Evolutionary conservation across 2,329 filamentous ascomycete genomes (phyloP).

Genomic region (Rhinocladiella mackenziei): DNA sequence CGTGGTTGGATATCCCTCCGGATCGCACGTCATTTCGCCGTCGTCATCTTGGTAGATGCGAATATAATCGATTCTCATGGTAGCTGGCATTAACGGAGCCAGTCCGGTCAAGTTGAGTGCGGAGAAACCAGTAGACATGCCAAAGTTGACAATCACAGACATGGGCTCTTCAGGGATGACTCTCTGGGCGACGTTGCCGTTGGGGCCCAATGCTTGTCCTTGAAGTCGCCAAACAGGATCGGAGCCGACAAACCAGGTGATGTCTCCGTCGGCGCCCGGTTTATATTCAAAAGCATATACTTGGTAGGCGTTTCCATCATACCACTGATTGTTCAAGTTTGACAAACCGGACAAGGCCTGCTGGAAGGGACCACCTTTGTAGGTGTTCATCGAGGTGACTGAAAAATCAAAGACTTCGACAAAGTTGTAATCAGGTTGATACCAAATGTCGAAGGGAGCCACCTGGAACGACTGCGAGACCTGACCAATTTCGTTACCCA

Average conservation of each 20-base stretch:
- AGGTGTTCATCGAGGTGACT: slow-evolving; percentile 56
- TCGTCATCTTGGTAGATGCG: slow-evolving; percentile 65
- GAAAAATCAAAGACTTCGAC: slow-evolving; percentile 60
- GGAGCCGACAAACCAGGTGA: slow-evolving; percentile 64
- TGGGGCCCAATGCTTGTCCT: slow-evolving; percentile 58
- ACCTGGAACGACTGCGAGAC: slow-evolving; percentile 65
- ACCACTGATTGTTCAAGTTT: slow-evolving; percentile 63
- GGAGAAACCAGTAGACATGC: slow-evolving; percentile 65
- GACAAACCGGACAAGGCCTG: slow-evolving; percentile 60
- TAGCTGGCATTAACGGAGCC: slow-evolving; percentile 55
- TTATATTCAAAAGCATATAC: slow-evolving; percentile 61
- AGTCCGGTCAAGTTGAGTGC: slow-evolving; percentile 57
- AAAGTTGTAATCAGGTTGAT: slow-evolving; percentile 62
- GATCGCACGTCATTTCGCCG: slow-evolving; percentile 63
- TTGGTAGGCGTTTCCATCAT: slow-evolving; percentile 61
- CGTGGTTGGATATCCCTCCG: slow-evolving; percentile 62
- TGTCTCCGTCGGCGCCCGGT: slow-evolving; percentile 56
- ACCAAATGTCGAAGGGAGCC: slow-evolving; percentile 68
- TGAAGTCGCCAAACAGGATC: slow-evolving; percentile 63
- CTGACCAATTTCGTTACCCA: slow-evolving; percentile 52
- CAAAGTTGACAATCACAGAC: slow-evolving; percentile 64
- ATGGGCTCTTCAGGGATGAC: slow-evolving; percentile 64
- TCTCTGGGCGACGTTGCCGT: slow-evolving; percentile 66
- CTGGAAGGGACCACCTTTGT: slow-evolving; percentile 60
- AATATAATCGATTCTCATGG: slow-evolving; percentile 66